A percentile compares a stretch with the other conserved stretches of the same genome.
These are phyloP conservation scores for Rhizopus microsporus DNA, from an alignment of 371 early-diverging fungal species.

Conservation along the genomic window DNA sequence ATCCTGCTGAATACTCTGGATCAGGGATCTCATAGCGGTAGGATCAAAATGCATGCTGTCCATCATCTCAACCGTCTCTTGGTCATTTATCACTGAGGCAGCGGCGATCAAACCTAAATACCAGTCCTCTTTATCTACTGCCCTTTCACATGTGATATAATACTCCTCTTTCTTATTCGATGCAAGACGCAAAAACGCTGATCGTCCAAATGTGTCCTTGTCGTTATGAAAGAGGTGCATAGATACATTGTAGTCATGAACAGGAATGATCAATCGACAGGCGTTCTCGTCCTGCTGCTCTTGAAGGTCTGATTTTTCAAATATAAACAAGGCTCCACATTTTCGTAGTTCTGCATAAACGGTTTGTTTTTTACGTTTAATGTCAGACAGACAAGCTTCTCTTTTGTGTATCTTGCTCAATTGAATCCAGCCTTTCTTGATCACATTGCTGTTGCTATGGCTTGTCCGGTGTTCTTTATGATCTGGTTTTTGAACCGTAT, in stretches of 20 bases:
- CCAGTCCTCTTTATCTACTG: slow-evolving; percentile 91
- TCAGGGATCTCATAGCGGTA: slow-evolving; percentile 48
- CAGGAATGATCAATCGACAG: slow-evolving; percentile 72
- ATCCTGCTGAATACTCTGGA: slow-evolving; percentile 53
- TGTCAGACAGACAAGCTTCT: slow-evolving; percentile 8
- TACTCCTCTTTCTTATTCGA: slow-evolving; percentile 28
- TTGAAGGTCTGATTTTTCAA: slow-evolving; percentile 68
- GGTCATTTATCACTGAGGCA: slow-evolving; percentile 33
- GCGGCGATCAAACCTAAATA: slow-evolving; percentile 62
- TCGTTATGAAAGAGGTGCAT: slow-evolving; percentile 62
- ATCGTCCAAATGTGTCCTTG: slow-evolving; percentile 57
- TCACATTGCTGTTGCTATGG: slow-evolving; percentile 16
- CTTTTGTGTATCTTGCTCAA: slow-evolving; percentile 28
- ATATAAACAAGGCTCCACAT: slow-evolving; percentile 79
- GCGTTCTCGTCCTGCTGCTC: slow-evolving; percentile 47
- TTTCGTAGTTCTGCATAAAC: slow-evolving; percentile 74
- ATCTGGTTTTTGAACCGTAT: not conserved
- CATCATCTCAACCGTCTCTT: slow-evolving; percentile 30
- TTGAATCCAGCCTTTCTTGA: slow-evolving; percentile 41
- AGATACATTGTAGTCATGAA: slow-evolving; percentile 67
- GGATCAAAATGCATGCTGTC: slow-evolving; percentile 55
- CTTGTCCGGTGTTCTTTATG: slow-evolving; percentile 3
- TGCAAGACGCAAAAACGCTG: slow-evolving; percentile 52
- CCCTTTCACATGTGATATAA: slow-evolving; percentile 54
- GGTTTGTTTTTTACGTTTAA: slow-evolving; percentile 27